phyloP scores from a whole-genome alignment of 306 rosid species.

The Lupinus albus region DNA sequence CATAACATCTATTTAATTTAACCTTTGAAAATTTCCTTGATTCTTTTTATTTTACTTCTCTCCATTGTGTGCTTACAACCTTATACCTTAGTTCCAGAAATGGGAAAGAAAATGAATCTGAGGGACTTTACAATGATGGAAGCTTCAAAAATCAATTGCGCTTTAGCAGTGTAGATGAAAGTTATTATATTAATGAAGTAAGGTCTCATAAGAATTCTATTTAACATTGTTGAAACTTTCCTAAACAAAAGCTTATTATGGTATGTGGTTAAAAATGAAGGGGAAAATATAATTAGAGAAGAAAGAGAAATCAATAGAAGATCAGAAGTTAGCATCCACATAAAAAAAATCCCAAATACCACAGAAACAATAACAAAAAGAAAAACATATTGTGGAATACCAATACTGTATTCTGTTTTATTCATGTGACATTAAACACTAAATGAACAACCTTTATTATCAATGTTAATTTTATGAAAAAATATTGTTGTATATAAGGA shows the following conservation, averaged over 20 bases:
- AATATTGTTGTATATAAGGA: too few relatives aligned
- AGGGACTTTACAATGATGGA: conserved; percentile 50
- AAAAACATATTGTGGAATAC: too few relatives aligned
- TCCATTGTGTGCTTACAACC: conserved; percentile 26
- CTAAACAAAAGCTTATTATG: background rate
- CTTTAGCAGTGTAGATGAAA: conserved; percentile 66
- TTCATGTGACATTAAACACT: too few relatives aligned
- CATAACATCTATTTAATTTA: conserved; percentile 30
- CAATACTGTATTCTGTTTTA: too few relatives aligned
- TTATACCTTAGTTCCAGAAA: conserved; percentile 55
- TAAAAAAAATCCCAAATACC: too few relatives aligned
- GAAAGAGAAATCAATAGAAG: too few relatives aligned
- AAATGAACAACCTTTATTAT: too few relatives aligned
- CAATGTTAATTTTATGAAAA: too few relatives aligned
- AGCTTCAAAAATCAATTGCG: conserved; percentile 63
- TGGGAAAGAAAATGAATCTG: conserved; percentile 62
- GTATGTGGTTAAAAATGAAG: too few relatives aligned
- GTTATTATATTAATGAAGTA: conserved; percentile 66
- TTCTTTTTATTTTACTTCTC: background rate
- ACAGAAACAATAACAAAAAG: too few relatives aligned
- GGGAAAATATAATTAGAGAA: too few relatives aligned
- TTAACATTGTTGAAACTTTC: conserved; percentile 30
- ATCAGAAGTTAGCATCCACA: too few relatives aligned
- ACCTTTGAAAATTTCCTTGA: background rate
- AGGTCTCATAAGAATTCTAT: conserved; percentile 44